phyloP scores from a whole-genome alignment of 192 early-diverging fungal species.

The Coemansia sp. region DNA sequence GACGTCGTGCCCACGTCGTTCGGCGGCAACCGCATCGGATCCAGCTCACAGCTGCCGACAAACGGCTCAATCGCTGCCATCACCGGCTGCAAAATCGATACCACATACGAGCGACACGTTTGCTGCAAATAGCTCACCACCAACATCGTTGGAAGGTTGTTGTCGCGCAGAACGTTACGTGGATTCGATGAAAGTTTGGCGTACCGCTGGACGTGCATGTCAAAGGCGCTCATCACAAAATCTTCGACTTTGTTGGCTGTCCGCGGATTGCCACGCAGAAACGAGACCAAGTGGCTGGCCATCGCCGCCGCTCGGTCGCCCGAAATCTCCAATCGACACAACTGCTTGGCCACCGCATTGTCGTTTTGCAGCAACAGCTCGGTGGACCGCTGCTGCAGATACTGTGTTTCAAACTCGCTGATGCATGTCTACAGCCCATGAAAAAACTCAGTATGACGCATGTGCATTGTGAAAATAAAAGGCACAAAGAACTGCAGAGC shows the following conservation, averaged over 20 bases:
- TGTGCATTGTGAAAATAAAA: background rate
- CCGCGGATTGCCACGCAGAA: constrained; percentile 48
- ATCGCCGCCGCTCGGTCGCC: constrained; percentile 50
- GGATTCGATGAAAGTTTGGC: constrained; percentile 26
- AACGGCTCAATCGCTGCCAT: constrained; percentile 42
- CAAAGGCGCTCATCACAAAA: constrained; percentile 50
- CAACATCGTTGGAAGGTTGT: constrained; percentile 54
- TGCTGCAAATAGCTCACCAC: constrained; percentile 54
- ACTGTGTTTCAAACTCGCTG: constrained; percentile 50
- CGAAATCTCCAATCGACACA: constrained; percentile 43
- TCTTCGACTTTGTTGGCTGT: constrained; percentile 37
- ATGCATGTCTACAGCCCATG: constrained; percentile 29
- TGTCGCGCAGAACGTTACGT: constrained; percentile 42
- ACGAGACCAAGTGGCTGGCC: constrained; percentile 53
- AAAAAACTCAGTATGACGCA: background rate
- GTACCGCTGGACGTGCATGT: constrained; percentile 36
- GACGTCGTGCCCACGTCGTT: constrained; percentile 22
- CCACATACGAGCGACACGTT: constrained; percentile 45
- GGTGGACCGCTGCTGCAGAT: constrained; percentile 49
- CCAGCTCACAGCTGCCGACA: constrained; percentile 55
- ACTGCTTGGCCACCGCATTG: constrained; percentile 32
- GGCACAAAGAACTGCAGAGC: background rate
- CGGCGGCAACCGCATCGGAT: constrained; percentile 37
- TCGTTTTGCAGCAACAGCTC: constrained; percentile 43
- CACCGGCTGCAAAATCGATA: constrained; percentile 52